Conservation (phyloP, 345 rosid species). For the Aquilaria sinensis region DNA sequence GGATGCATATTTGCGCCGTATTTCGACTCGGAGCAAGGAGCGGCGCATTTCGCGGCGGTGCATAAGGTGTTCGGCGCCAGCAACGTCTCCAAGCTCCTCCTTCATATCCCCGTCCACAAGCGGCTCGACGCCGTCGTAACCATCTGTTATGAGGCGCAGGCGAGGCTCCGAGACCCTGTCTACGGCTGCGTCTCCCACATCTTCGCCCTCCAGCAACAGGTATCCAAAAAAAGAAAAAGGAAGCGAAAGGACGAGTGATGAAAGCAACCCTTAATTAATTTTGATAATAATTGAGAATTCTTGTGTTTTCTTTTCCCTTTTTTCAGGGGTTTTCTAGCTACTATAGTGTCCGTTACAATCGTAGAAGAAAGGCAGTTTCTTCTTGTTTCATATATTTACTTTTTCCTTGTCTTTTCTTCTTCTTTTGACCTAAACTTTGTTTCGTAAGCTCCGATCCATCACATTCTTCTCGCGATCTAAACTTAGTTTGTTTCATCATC, state of each 20-base stretch:
- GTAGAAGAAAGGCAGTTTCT: slow-evolving; percentile 1
- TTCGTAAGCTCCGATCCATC: too few species aligned
- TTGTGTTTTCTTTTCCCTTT: neutral
- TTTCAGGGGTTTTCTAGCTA: neutral
- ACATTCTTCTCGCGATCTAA: neutral
- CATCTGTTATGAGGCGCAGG: slow-evolving; percentile 74
- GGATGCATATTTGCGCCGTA: slow-evolving; percentile 86
- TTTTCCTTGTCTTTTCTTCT: neutral
- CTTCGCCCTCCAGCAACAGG: slow-evolving; percentile 85
- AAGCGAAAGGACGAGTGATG: too few species aligned
- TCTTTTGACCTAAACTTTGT: too few species aligned
- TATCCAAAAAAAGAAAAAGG: slow-evolving; percentile 7
- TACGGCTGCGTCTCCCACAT: slow-evolving; percentile 83
- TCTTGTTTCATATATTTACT: slow-evolving; percentile 9
- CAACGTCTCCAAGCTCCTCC: slow-evolving; percentile 83
- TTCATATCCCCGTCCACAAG: slow-evolving; percentile 52
- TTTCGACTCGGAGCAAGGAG: slow-evolving; percentile 83
- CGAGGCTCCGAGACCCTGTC: slow-evolving; percentile 72
- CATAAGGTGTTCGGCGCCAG: slow-evolving; percentile 91
- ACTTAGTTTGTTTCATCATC: neutral
- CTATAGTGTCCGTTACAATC: too few species aligned
- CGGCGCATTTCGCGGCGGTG: slow-evolving; percentile 80
- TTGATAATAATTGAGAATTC: neutral
- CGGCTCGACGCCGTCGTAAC: slow-evolving; percentile 73
- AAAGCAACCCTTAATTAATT: neutral